Evolutionary conservation across 352 stramenopile species (phyloP).

Genomic region (Pythium phragmiticola): DNA sequence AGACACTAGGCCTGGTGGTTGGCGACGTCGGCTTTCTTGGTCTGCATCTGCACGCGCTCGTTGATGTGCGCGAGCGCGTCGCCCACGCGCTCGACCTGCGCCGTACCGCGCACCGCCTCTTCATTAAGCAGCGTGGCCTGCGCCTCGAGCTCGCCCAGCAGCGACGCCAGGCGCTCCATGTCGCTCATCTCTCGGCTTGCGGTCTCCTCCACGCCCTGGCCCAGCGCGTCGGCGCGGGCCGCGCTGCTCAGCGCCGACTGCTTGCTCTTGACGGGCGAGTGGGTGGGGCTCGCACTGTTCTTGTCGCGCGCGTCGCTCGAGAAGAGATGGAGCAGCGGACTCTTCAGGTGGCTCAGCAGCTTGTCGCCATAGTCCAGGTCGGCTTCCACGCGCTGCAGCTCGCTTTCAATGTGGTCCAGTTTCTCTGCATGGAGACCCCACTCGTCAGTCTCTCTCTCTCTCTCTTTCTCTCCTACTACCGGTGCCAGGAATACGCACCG

Average conservation of each 20-base stretch:
- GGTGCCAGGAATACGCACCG: conserved; percentile 24
- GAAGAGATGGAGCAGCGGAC: conserved; percentile 68
- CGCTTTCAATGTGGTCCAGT: conserved; percentile 63
- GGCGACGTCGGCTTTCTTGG: conserved; percentile 50
- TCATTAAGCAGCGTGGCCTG: conserved; percentile 67
- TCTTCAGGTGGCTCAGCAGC: conserved; percentile 67
- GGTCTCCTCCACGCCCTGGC: neutral
- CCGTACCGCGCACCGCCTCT: conserved; percentile 62
- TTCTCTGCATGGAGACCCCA: conserved; percentile 39
- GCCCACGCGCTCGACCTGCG: conserved; percentile 74
- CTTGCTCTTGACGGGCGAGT: conserved; percentile 15
- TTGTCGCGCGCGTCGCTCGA: conserved; percentile 39
- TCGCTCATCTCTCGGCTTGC: conserved; percentile 35
- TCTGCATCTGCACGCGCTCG: conserved; percentile 67
- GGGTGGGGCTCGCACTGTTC: conserved; percentile 6
- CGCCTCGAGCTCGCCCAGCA: conserved; percentile 67
- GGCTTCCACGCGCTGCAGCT: conserved; percentile 52
- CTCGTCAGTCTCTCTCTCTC: neutral
- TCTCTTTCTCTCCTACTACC: no score
- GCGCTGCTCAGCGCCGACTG: conserved; percentile 9
- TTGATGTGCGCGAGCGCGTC: conserved; percentile 66
- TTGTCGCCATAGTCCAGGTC: conserved; percentile 79
- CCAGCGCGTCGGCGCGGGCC: conserved; percentile 19
- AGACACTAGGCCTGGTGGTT: conserved; percentile 27
- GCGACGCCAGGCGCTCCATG: conserved; percentile 55